Base-by-base conservation (phyloP, 2,329 filamentous ascomycete species). In the Sporothrix euskadiensis region DNA sequence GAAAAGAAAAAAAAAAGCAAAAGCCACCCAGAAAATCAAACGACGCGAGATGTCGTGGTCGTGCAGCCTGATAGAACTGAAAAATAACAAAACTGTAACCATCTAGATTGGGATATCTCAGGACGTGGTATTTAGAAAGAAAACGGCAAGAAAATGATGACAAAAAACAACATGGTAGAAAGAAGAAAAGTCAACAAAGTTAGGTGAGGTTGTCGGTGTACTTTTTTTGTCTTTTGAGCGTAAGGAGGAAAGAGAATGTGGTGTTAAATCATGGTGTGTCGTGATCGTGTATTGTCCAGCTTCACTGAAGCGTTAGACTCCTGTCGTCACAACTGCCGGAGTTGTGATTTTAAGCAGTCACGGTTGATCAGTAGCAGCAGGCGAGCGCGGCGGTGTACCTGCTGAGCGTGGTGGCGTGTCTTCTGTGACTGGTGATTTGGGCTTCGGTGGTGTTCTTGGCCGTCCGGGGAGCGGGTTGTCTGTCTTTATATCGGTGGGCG, bases 31-130 rank as follows among this genome's bases (percentile, higher is more conserved):
- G 9, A 52, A 59, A 61, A 35, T 14, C 16, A 35, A 47, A 30
- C n/a, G 5, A 49, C 26, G 30, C 6, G 19, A 4, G 39, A 12
- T n/a, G 61, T 12, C 61, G 9, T 30, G 7, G 39, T 26, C n/a
- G 22, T 12, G 57, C 19, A 61, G 5, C 61, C 39, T 47, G 39
- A 26, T 26, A 56, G 26, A 26, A 9, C 2, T 2, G 6, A 16
- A 32, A 14, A 35, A 35, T 3, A 61, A 19, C 9, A 7, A 68
- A 63, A 41, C 10, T 68, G 44, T 4, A 32, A 35, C 22, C 26
- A 35, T 52, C 41, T 52, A 68, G 44, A 49, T 19, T 32, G 39
- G 44, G 22, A 68, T 49, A 68, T 68, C 65, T 68, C 41, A 32
- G 16, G 8, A 66, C 14, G 14, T 52, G 3, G 44, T 32, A 14